A percentile compares a stretch with the other conserved stretches of the same genome.
These are phyloP conservation scores for Basipetospora chlamydospora DNA, from an alignment of 2,329 filamentous ascomycete species.

Conservation along the genomic window DNA sequence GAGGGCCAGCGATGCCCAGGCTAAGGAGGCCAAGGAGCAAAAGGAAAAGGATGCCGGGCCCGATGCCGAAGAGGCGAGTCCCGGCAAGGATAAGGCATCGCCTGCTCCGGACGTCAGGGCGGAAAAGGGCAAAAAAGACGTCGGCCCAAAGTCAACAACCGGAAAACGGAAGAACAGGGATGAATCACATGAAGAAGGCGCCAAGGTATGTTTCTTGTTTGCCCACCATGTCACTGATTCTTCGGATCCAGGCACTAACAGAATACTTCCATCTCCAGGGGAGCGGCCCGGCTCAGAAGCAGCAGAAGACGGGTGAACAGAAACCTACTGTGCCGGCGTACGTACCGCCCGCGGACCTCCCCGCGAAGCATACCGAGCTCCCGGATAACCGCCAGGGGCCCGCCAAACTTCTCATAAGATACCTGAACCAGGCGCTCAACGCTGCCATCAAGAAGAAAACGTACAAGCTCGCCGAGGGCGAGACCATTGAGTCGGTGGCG, in stretches of 20 bases:
- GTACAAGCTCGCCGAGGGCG: conserved; percentile 47
- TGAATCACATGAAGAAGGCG: conserved; percentile 36
- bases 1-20: conserved; percentile 48
- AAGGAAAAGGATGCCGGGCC: conserved; percentile 8
- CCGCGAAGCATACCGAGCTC: conserved; percentile 37
- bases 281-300: conserved; percentile 22
- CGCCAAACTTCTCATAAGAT: conserved; percentile 56
- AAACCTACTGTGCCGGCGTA: conserved; percentile 29
- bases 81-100: too few species aligned
- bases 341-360: conserved; percentile 34
- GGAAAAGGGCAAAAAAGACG: conserved; percentile 34
- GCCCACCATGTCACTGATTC: background rate
- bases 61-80: conserved; percentile 6
- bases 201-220: conserved; percentile 30
- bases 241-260: background rate
- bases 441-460: conserved; percentile 50
- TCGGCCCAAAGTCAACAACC: too few species aligned
- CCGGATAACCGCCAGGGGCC: conserved; percentile 50
- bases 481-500: conserved; percentile 48
- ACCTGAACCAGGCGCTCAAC: conserved; percentile 52
- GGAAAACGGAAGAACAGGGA: conserved; percentile 45
- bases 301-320: conserved; percentile 40
- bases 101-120: too few species aligned
- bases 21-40: conserved; percentile 17
- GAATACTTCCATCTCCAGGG: conserved; percentile 17